Evolutionary conservation across 345 rosid species (phyloP), one percentile per base, ranked within the genome.

Genomic region (Crucihimalaya himalaica): DNA sequence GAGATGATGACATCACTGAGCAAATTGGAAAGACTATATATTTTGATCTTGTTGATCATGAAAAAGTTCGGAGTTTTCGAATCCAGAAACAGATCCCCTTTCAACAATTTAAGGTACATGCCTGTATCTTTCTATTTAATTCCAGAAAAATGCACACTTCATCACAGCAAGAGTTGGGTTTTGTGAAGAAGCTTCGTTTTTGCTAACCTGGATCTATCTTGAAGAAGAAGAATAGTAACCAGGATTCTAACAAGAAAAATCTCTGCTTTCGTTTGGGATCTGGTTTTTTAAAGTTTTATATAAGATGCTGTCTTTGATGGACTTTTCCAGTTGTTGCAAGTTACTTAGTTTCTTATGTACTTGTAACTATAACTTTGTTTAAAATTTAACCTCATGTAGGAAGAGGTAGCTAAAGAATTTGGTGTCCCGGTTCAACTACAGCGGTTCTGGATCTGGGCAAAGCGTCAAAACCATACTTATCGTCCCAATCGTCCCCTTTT

Each of bases 1-100:
- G 93, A 48, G 92, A 92, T 75, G 91, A 87, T 81, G 99, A 95
- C 82, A 80, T 95, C 52, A 76, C 63, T 27, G 92, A 88, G 75
- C 99, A 95, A 80, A 88, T 92, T 76, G 99, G 99, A 65, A 90
- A 79, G 83, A 96, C 87, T 76, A 88, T 90, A 72, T 95, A 86
- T 78, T 95, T 95, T 80, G 99, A 95, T 75, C 97, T 95, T 66
- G 97, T 95, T 75, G 97, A 95, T 84, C 97, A 95, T 81, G 97
- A 90, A 66, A 95, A 92, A 85, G 97, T 95, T 63, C 84, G 83
- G 32, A 95, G 90, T 78, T 95, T 95, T 63, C 97, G 97, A 45
- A 82, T 95, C 66, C 97, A 89, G 80, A 92, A 95, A 74, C 97
- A 92, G 71, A 86, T 80, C 4, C 84, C 87, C 11, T 95, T 95